These are phyloP conservation scores for Rhynchosporium secalis DNA, from an alignment of 2,329 filamentous ascomycete species.

Conservation along the genomic window DNA sequence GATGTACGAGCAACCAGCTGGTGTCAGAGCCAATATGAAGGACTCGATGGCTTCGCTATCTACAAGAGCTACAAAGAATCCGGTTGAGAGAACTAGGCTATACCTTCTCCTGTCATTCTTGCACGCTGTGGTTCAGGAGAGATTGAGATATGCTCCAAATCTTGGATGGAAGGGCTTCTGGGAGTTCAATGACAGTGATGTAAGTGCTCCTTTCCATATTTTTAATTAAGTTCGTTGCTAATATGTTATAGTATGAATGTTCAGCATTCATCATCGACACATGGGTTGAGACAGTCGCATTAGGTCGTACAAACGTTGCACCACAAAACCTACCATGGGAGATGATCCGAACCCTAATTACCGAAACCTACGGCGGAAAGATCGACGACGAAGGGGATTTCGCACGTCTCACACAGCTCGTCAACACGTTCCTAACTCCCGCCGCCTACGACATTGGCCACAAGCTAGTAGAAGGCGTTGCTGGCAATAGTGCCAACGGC, in stretches of 20 bases:
- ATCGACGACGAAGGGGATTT: conserved; percentile 92
- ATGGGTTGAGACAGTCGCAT: conserved; percentile 83
- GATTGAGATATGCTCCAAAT: conserved; percentile 88
- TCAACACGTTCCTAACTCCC: conserved; percentile 77
- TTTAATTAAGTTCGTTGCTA: conserved; percentile 49
- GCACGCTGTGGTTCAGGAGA: conserved; percentile 93
- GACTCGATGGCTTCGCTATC: conserved; percentile 87
- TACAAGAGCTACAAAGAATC: conserved; percentile 72
- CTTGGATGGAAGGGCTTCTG: conserved; percentile 98
- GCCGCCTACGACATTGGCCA: conserved; percentile 91
- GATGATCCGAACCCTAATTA: conserved; percentile 86
- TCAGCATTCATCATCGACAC: conserved; percentile 93
- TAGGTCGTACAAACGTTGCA: conserved; percentile 87
- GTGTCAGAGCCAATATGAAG: conserved; percentile 97
- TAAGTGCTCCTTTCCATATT: conserved; percentile 55
- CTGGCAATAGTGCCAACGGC: conserved; percentile 45
- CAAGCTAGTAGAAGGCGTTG: conserved; percentile 70
- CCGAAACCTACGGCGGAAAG: conserved; percentile 96
- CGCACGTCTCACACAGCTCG: conserved; percentile 68
- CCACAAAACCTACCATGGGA: conserved; percentile 96
- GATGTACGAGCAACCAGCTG: conserved; percentile 97
- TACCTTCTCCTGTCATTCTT: conserved; percentile 92
- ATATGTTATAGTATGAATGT: conserved; percentile 77
- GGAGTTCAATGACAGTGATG: conserved; percentile 99
- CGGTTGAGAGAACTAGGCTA: conserved; percentile 85